Evolutionary conservation across 768 basidiomycete genomes (phyloP).

Genomic region (Candolleomyces eurysporus): DNA sequence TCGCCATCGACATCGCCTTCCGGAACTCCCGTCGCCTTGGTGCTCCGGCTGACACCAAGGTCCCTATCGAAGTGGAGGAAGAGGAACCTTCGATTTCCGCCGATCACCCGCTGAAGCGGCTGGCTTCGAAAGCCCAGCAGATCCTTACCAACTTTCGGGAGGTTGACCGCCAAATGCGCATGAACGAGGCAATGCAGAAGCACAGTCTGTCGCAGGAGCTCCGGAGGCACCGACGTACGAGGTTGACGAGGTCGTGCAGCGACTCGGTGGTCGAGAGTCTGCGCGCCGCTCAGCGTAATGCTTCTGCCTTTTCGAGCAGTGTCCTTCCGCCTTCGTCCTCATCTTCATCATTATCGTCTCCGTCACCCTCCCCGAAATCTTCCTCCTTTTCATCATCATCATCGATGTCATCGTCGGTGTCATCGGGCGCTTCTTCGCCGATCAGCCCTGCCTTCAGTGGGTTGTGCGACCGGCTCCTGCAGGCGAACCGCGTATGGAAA

Average conservation of each 20-base stretch:
- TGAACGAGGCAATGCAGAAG: neutral
- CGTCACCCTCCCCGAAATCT: too few relatives aligned
- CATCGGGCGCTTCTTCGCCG: neutral
- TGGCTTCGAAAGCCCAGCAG: slow-evolving; percentile 11
- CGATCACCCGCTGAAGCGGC: slow-evolving; percentile 7
- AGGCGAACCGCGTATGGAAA: slow-evolving; percentile 38
- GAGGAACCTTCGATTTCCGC: slow-evolving; percentile 1
- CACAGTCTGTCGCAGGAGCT: slow-evolving; percentile 9
- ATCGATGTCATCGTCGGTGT: too few relatives aligned
- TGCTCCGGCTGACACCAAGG: slow-evolving; percentile 14
- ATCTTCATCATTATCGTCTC: neutral
- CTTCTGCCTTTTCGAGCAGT: neutral
- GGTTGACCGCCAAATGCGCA: slow-evolving; percentile 8
- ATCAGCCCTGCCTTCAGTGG: slow-evolving; percentile 28
- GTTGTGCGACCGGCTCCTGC: slow-evolving; percentile 40
- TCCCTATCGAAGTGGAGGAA: slow-evolving; percentile 1
- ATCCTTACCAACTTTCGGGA: slow-evolving; percentile 13
- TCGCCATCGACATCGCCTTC: slow-evolving; percentile 31
- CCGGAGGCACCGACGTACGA: neutral
- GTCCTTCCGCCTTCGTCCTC: neutral
- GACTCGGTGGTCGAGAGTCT: slow-evolving; percentile 1
- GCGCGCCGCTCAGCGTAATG: neutral
- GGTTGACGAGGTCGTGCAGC: slow-evolving; percentile 6
- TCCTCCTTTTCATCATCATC: neutral
- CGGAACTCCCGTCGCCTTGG: slow-evolving; percentile 17